Evolutionary conservation across 495 filamentous ascomycete species (phyloP).

Genomic region (Amniculicola lignicola): DNA sequence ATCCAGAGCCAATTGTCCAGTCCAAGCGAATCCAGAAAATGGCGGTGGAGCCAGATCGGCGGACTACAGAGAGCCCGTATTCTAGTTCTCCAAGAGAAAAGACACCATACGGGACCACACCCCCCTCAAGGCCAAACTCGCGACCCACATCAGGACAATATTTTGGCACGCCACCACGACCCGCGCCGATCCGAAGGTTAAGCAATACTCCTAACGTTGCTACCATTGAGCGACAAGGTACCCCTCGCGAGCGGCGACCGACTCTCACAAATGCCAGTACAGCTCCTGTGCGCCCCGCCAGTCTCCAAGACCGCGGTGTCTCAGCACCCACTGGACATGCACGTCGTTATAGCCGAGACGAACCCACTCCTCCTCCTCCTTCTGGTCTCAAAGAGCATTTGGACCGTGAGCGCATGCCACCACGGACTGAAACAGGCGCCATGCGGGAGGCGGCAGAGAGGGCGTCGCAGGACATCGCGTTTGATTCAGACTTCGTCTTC

Average conservation of each 20-base stretch:
- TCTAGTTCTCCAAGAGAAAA: conserved; percentile 31
- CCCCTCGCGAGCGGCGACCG: conserved; percentile 38
- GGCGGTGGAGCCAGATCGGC: conserved; percentile 24
- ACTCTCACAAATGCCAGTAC: conserved; percentile 51
- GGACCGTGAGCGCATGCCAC: conserved; percentile 35
- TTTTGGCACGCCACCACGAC: conserved; percentile 24
- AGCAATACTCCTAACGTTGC: conserved; percentile 27
- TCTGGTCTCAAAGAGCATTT: conserved; percentile 48
- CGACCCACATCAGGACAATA: conserved; percentile 25
- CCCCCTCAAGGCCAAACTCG: conserved; percentile 29
- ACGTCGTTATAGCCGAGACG: conserved; percentile 46
- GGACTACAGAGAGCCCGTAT: conserved; percentile 19
- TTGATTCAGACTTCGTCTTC: conserved; percentile 90
- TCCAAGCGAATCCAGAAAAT: conserved; percentile 31
- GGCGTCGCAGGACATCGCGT: conserved; percentile 80
- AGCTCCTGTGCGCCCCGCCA: conserved; percentile 60
- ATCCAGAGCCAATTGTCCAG: conserved; percentile 35
- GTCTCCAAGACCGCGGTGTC: conserved; percentile 36
- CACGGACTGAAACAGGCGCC: conserved; percentile 38
- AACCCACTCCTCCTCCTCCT: conserved; percentile 47
- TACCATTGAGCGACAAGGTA: conserved; percentile 16
- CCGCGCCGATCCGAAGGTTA: conserved; percentile 17
- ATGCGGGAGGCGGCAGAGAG: conserved; percentile 63
- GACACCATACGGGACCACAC: conserved; percentile 23
- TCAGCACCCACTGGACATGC: conserved; percentile 2